Base-by-base conservation (phyloP, 345 rosid genomes). In the Carallia pectinifolia region DNA sequence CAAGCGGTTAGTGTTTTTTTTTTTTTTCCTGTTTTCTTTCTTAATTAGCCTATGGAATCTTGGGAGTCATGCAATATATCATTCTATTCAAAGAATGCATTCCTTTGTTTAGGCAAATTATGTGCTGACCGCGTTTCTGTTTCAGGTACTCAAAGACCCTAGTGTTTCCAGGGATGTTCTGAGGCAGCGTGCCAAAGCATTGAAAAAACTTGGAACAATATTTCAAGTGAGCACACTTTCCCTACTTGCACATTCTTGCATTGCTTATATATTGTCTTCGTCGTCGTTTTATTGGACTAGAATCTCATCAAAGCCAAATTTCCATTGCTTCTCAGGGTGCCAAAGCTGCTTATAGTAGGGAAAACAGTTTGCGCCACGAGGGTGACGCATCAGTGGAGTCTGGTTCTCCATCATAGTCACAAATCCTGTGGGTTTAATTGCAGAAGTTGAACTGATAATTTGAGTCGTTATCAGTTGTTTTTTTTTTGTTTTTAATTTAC, bases 141-240 rank as follows among this genome's bases (percentile, higher is more conserved):
- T 44, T 58, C 83, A 95, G 97, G 97, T 92, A 44, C 92, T 95
- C 56, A 85, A 74, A 71, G 99, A 95, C 85, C 97, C 99, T 65
- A 85, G 74, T 58, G 94, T 79, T 31, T 68, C 97, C 44, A 87
- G 78, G 78, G 96, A 89, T 15, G 88, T 85, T 64, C 88, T 90
- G 39, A 76, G 62, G 67, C 66, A 71, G 34, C 85, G 99, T 37
- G 97, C 92, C 48, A 80, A 78, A 67, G 99, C 77, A 6, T 76
- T 95, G 85, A 90, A 82, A 72, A 90, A 87, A 81, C 97, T 95
- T 2, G 99, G 99, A 58, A 83, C 85, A 40, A 79, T 95, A 75
- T 95, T 95, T 56, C 60, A 56, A 56, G 60, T 56, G 17, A 27
- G 60, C 16, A 13, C 31, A 27, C 60, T 27, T 56, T 56, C 60